Evolutionary conservation across 441 rosid genomes (phyloP), one percentile per base, ranked within the genome.

Genomic region (Francoa sonchifolia): DNA sequence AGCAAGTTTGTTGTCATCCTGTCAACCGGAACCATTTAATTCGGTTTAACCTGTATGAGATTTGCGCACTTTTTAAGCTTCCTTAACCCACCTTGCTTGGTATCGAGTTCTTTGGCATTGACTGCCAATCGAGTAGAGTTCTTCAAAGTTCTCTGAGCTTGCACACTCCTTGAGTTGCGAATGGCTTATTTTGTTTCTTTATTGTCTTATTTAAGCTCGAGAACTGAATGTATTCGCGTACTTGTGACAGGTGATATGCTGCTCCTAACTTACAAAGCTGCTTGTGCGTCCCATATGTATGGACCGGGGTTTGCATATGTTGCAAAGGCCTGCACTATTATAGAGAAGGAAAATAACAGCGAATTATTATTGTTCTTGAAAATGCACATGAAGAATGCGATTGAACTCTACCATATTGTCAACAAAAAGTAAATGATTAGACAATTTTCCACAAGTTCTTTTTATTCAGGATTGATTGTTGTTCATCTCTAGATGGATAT

Each of bases 261-360:
- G 72, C 67, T 67, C 42, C 43, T 77, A 42, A 53, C 72, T 12
- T 79, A 58, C 56, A 85, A 85, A 68, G 94, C 92, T 0, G 92
- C 89, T 1, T 75, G 80, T 33, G 87, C 84, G 1, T 56, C 71
- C 7, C 84, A 82, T 54, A 49, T 85, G 65, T 82, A 75, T 19
- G 86, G 89, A 17, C 51, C 47, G 46, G 67, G 66, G 17, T 66
- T 48, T n/a, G 56, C 62, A 18, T 85, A 82, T 42, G 80, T 74
- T 26, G 47, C 43, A 18, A 52, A 41, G 59, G 79, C 54, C 2
- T 48, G 20, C 43, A n/a, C 16, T 44, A 35, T 9, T 39, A 36
- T 89, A 19, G 42, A 63, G 48, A 59, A 48, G 15, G 44, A 30
- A 44, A 52, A 64, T 32, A 33, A 37, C 22, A 55, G 29, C 49